These are phyloP conservation scores for Aspergillus phoenicis DNA, from an alignment of 2,329 filamentous ascomycete species.

Conservation along the genomic window DNA sequence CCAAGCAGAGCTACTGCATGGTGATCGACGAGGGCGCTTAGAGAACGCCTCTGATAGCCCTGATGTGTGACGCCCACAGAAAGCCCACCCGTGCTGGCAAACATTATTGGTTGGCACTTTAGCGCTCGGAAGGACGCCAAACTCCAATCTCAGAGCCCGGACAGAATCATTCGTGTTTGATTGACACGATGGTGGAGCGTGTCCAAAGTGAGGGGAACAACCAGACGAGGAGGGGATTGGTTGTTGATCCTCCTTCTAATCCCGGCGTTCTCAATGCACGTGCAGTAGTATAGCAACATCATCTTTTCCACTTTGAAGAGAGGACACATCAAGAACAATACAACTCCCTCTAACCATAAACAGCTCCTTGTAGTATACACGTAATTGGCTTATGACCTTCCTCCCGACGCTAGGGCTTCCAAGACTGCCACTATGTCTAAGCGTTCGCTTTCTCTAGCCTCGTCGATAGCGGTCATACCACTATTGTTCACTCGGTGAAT, in stretches of 20 bases:
- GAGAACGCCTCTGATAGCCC: conserved; percentile 8
- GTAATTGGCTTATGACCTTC: background rate
- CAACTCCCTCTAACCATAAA: too few relatives aligned
- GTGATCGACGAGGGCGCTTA: conserved; percentile 21
- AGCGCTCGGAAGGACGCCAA: conserved; percentile 10
- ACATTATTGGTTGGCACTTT: conserved; percentile 9
- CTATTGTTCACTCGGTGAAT: background rate
- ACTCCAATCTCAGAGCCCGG: background rate
- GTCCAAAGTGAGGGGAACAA: background rate
- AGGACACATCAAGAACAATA: too few relatives aligned
- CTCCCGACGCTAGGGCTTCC: background rate
- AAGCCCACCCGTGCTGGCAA: background rate
- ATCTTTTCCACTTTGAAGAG: background rate
- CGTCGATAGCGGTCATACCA: conserved; percentile 14
- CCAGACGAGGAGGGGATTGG: background rate
- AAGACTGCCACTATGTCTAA: conserved; percentile 10
- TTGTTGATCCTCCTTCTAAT: background rate
- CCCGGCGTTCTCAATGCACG: background rate
- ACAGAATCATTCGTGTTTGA: background rate
- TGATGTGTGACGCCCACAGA: background rate
- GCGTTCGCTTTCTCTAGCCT: conserved; percentile 3
- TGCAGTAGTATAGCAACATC: background rate
- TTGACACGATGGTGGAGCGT: background rate
- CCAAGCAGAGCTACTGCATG: conserved; percentile 16
- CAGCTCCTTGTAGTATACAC: too few relatives aligned